Percentiles rank a stretch among this genome's conserved stretches.
Evolutionary conservation across 2,329 filamentous ascomycete species (phyloP).

Genomic region (Pestalotiopsis sp.): DNA sequence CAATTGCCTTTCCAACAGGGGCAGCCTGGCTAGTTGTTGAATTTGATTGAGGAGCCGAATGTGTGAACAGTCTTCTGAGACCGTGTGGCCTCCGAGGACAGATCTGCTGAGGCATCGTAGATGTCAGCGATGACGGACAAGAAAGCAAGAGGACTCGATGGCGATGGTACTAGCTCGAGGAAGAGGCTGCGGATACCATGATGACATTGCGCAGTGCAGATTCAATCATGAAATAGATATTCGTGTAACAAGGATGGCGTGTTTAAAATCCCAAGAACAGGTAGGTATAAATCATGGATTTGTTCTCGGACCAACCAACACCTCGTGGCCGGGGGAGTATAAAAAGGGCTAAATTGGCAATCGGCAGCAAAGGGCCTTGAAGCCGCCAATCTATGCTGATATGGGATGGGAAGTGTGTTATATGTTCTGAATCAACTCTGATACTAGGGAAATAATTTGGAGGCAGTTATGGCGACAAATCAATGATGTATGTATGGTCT

Average conservation of each 20-base stretch:
- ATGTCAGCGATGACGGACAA: not conserved
- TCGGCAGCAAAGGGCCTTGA: not conserved
- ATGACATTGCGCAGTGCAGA: not conserved
- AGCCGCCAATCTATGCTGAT: not conserved
- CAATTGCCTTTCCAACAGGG: not conserved
- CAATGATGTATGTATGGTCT: not conserved
- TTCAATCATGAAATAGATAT: not conserved
- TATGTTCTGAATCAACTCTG: not conserved
- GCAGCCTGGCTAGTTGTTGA: not conserved
- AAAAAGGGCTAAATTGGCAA: slow-evolving; percentile 5
- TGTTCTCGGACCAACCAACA: not conserved
- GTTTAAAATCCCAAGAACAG: not conserved
- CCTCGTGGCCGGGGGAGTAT: not conserved
- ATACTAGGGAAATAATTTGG: not conserved
- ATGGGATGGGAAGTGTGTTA: not conserved
- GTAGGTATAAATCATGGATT: not conserved
- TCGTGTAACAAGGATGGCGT: not conserved
- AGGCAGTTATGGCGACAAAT: not conserved
- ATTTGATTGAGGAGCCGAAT: not conserved
- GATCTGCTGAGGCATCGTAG: slow-evolving; percentile 5
- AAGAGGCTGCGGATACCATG: not conserved
- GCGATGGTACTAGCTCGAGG: not conserved
- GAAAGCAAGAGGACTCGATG: not conserved
- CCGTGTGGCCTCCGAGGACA: not conserved
- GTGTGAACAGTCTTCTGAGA: slow-evolving; percentile 6